A percentile compares a stretch with the other conserved stretches of the same genome.
These are phyloP conservation scores for Plasmodium adleri DNA, from an alignment of 169 alveolate species.

Conservation along the genomic window DNA sequence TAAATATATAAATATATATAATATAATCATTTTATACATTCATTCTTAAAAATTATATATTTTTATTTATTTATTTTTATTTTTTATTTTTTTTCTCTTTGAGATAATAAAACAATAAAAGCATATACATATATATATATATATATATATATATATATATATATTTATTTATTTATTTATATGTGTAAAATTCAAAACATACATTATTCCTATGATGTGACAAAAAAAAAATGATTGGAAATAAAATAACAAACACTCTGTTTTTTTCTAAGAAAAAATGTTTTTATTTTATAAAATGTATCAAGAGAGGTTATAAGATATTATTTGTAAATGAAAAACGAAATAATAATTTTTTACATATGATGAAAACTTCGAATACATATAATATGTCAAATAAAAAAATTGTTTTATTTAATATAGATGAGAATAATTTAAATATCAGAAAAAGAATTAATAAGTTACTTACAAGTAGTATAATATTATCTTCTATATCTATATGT, in stretches of 20 bases:
- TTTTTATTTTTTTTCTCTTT: too few species aligned
- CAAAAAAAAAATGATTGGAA: neutral
- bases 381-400: neutral
- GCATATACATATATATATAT: too few species aligned
- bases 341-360: constrained; percentile 12
- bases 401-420: constrained; percentile 36
- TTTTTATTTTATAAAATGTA: neutral
- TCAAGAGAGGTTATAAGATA: constrained; percentile 1
- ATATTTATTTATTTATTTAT: too few species aligned
- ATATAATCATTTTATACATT: too few species aligned
- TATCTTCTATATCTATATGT: constrained; percentile 39
- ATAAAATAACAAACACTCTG: neutral
- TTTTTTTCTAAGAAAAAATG: neutral
- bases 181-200: neutral
- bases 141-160: too few species aligned
- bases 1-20: too few species aligned
- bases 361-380: neutral
- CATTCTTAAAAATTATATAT: too few species aligned
- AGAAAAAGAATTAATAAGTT: constrained; percentile 16
- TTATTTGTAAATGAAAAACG: constrained; percentile 1
- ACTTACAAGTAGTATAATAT: constrained; percentile 25
- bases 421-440: constrained; percentile 8
- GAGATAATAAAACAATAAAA: too few species aligned
- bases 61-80: too few species aligned
- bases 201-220: neutral